Conservation (phyloP, 2,329 filamentous ascomycete genomes). For the Phaeosphaeriaceae sp. region DNA sequence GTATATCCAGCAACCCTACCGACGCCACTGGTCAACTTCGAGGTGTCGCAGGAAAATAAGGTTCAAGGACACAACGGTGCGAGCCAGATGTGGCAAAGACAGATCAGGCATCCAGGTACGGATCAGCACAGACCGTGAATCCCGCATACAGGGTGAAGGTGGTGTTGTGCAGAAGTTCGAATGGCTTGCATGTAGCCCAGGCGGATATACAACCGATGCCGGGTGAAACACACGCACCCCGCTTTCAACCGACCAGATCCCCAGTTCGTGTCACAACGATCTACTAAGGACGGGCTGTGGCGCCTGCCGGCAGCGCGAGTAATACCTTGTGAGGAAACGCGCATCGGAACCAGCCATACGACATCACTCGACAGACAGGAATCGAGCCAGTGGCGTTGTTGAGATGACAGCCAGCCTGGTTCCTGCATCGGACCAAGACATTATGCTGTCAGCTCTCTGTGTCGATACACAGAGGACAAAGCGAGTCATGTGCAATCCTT, state of each 20-base stretch:
- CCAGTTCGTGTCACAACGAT: background rate
- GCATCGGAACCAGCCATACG: background rate
- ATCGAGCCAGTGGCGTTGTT: background rate
- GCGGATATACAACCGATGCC: background rate
- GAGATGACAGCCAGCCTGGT: background rate
- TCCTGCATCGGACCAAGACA: background rate
- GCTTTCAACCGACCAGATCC: background rate
- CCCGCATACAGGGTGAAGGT: background rate
- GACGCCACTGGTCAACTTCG: background rate
- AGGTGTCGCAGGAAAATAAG: background rate
- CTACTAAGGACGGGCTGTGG: background rate
- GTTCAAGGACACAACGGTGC: background rate
- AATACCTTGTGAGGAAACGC: background rate
- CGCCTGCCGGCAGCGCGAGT: background rate
- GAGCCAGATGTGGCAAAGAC: background rate
- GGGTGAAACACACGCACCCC: background rate
- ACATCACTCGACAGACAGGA: background rate
- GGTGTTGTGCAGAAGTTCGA: slow-evolving; percentile 1
- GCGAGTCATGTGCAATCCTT: background rate
- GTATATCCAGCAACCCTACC: background rate
- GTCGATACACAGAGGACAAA: background rate
- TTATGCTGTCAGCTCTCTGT: background rate
- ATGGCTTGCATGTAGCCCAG: background rate
- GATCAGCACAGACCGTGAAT: background rate
- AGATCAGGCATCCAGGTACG: background rate